Evolutionary conservation across 345 rosid species (phyloP), one percentile per base, ranked within the genome.

Genomic region (Heritiera fomes): DNA sequence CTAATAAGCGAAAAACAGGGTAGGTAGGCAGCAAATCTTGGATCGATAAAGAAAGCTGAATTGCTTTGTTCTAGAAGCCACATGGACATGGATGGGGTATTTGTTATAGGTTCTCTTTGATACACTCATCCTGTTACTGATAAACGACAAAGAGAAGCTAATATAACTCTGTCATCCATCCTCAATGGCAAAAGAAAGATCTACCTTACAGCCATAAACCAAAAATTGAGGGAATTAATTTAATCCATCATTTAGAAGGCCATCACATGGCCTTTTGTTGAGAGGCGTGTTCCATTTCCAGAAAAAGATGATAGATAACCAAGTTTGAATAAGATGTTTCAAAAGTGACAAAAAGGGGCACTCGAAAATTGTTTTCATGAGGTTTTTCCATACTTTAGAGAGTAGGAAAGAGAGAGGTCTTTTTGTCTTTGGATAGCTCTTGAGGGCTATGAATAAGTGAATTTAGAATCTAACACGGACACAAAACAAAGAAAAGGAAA

Each of bases 351-450:
- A 4, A 73, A 66, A 72, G 59, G 49, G 69, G 47, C 55, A 50
- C 9, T 8, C 17, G 46, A 61, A 72, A 23, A 45, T 66, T 72
- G 34, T 72, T 53, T 75, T 66, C 58, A 55, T 65, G 45, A 56
- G 70, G 38, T 53, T 14, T 30, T 17, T 20, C 53, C 69, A 66
- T 76, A 60, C 68, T 75, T 79, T 67, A 73, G 43, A 67, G 65
- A 38, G 59, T 10, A 41, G 76, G 80, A 82, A 84, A 86, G 85
- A 82, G 81, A 69, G 47, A 38, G 28, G 62, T 63, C 74, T 86
- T 84, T 83, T 86, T 79, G 82, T 32, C 3, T 52, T 52, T 74
- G 78, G 78, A 65, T 60, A 38, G 68, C 82, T 68, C 67, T 49
- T 30, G 40, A 28, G 62, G 56, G 32, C 78, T 15, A 28, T 55